Evolutionary conservation across 106 monocot genomes (phyloP).

Genomic region (Acorus calamus): DNA sequence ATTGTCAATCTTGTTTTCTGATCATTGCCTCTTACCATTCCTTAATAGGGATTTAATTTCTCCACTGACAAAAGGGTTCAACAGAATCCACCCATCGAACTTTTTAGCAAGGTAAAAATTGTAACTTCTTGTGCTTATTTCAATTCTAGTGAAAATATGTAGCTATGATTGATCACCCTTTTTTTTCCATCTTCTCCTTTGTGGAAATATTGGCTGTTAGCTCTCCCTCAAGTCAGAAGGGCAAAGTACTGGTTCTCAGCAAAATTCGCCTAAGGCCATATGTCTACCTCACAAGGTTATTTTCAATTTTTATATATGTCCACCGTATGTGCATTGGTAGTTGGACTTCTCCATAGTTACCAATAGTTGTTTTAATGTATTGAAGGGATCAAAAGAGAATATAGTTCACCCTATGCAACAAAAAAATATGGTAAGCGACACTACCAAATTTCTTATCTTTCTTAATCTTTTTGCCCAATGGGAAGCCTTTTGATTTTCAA

Average conservation of each 20-base stretch:
- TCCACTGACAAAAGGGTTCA: slow-evolving; percentile 16
- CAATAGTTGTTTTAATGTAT: not conserved
- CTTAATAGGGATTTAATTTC: slow-evolving; percentile 36
- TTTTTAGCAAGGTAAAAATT: slow-evolving; percentile 40
- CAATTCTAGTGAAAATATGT: not conserved
- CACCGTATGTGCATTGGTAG: not conserved
- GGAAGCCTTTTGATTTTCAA: not conserved
- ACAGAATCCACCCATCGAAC: slow-evolving; percentile 29
- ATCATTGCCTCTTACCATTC: slow-evolving; percentile 1
- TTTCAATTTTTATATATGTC: not conserved
- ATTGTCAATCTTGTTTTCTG: slow-evolving; percentile 3
- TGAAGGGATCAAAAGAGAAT: slow-evolving; percentile 20
- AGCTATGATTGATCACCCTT: not conserved
- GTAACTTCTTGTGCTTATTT: not conserved
- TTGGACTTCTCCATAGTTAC: not conserved
- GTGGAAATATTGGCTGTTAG: slow-evolving; percentile 5
- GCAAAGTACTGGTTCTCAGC: slow-evolving; percentile 1
- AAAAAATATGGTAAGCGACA: slow-evolving; percentile 12
- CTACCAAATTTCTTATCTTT: not conserved
- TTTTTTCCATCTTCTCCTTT: not conserved
- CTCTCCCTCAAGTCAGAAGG: slow-evolving; percentile 21
- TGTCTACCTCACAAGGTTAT: slow-evolving; percentile 14
- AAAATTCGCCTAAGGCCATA: not conserved
- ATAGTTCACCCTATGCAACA: slow-evolving; percentile 3
- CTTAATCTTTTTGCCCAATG: not conserved